Conservation (phyloP, 2,329 filamentous ascomycete genomes). For the Alternaria sp. region DNA sequence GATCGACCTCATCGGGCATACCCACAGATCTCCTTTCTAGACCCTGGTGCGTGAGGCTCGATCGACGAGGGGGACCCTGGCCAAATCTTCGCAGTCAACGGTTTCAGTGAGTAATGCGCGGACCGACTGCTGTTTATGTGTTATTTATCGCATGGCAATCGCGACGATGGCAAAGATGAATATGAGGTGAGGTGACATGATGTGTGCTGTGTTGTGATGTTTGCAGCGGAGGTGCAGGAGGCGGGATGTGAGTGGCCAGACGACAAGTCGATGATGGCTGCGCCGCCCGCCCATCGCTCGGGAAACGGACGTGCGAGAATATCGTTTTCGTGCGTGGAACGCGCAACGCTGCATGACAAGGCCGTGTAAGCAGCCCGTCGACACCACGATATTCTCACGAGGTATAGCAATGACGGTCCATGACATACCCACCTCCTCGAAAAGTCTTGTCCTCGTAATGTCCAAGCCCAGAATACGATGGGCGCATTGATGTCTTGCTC, state of each 20-base stretch:
- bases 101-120: slow-evolving; percentile 5
- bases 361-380: not conserved
- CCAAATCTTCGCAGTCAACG: not conserved
- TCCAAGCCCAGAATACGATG: not conserved
- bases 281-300: not conserved
- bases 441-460: not conserved
- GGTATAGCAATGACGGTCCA: not conserved
- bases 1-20: not conserved
- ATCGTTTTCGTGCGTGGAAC: not conserved
- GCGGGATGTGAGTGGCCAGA: not conserved
- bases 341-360: not conserved
- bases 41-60: not conserved
- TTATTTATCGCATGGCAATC: not conserved
- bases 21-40: not conserved
- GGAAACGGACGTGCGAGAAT: not conserved
- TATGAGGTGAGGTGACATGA: not conserved
- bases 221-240: not conserved
- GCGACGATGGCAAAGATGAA: not conserved
- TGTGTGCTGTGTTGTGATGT: not conserved
- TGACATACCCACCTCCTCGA: not conserved
- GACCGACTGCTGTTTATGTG: not conserved
- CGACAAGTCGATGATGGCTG: not conserved
- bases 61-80: slow-evolving; percentile 4
- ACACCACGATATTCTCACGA: not conserved
- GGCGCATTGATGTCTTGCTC: slow-evolving; percentile 1